Conservation (phyloP, 441 rosid genomes). For the Mallotus repandus region DNA sequence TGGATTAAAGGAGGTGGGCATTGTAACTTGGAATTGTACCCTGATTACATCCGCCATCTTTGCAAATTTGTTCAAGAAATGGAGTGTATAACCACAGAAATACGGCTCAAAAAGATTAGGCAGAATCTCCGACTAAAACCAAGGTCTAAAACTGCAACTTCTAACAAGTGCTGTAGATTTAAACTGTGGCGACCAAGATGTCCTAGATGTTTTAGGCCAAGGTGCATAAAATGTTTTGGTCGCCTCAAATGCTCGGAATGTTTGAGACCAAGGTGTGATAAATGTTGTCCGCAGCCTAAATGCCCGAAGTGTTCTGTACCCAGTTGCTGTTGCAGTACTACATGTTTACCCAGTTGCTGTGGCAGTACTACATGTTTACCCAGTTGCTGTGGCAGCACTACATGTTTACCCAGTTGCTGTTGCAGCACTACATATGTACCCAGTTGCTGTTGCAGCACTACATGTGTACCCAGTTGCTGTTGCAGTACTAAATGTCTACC, state of each 20-base stretch:
- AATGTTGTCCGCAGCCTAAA: conserved; percentile 32
- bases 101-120: conserved; percentile 68
- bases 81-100: conserved; percentile 73
- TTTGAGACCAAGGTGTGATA: conserved; percentile 28
- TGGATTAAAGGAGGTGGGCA: conserved; percentile 99
- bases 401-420: conserved; percentile 30
- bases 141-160: conserved; percentile 25
- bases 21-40: conserved; percentile 93
- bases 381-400: conserved; percentile 11
- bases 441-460: conserved; percentile 11
- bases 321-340: conserved; percentile 12
- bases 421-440: conserved; percentile 38
- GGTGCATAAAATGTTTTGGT: conserved; percentile 39
- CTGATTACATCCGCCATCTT: conserved; percentile 87
- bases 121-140: conserved; percentile 45
- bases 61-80: conserved; percentile 76
- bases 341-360: conserved; percentile 30
- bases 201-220: conserved; percentile 33
- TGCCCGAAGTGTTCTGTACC: conserved; percentile 37
- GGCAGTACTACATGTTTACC: conserved; percentile 36
- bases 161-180: conserved; percentile 50
- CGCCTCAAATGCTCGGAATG: conserved; percentile 31
- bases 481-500: conserved; percentile 38
- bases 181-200: conserved; percentile 52
- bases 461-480: conserved; percentile 30